Conservation (phyloP, 139 green algal species). For the Chlorella vulgaris region DNA sequence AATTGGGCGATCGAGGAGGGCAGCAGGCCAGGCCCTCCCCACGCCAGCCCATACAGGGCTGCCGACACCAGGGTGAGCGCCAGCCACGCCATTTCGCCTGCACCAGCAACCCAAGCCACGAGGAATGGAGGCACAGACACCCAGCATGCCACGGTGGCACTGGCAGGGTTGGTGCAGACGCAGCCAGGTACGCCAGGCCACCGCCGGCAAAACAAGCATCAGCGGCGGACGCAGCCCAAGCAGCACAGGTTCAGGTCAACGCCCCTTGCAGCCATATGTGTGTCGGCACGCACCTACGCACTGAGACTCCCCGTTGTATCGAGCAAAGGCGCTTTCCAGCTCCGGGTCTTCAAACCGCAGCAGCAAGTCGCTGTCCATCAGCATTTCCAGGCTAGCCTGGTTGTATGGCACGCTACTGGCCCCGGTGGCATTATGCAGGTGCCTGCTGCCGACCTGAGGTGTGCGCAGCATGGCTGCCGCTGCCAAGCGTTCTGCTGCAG, state of each 20-base stretch:
- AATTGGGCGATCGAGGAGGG: background rate
- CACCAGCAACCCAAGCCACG: background rate
- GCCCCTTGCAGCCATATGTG: background rate
- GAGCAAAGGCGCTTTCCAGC: background rate
- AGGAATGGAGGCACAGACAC: background rate
- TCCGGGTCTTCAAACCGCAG: conserved; percentile 13
- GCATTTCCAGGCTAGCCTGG: background rate
- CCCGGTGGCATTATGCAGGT: background rate
- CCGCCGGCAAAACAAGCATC: too few relatives aligned
- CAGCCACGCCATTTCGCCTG: conserved; percentile 24
- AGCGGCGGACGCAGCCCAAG: too few relatives aligned
- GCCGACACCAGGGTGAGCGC: background rate
- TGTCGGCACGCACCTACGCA: background rate
- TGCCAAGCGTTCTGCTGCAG: background rate
- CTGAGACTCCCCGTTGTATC: background rate
- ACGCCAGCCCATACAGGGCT: background rate
- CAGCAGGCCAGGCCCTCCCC: too few relatives aligned
- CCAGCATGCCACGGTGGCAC: too few relatives aligned
- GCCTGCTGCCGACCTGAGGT: too few relatives aligned
- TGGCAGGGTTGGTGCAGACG: too few relatives aligned
- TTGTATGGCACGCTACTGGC: conserved; percentile 13
- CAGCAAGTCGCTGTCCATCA: conserved; percentile 11
- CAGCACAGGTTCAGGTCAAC: too few relatives aligned
- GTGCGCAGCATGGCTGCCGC: too few relatives aligned
- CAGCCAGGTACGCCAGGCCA: too few relatives aligned